A percentile compares a stretch with the other conserved stretches of the same genome.
Conservation (phyloP, 768 basidiomycete species). For the Suillus fuscotomentosus region DNA sequence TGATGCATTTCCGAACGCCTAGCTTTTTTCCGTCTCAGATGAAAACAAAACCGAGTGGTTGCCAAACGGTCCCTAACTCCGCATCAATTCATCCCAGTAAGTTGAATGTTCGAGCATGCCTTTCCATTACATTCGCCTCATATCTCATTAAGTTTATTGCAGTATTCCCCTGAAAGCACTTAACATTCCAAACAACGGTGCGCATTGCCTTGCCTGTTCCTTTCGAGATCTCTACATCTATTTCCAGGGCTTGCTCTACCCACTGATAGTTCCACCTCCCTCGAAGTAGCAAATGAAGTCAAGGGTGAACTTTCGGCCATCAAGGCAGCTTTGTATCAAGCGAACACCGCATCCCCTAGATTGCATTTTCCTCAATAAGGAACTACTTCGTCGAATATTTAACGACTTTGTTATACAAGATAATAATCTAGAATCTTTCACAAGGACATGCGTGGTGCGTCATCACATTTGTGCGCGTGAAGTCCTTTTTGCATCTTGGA, state of each 20-base stretch:
- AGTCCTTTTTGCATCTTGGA: not conserved
- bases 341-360: too few relatives aligned
- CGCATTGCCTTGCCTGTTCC: not conserved
- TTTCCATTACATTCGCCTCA: too few relatives aligned
- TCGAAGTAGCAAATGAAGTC: not conserved
- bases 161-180: not conserved
- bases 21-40: too few relatives aligned
- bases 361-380: too few relatives aligned
- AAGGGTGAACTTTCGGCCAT: not conserved
- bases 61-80: too few relatives aligned
- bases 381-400: not conserved
- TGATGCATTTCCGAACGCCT: too few relatives aligned
- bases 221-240: not conserved
- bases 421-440: not conserved
- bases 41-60: too few relatives aligned
- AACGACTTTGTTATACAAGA: not conserved
- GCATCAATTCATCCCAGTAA: too few relatives aligned
- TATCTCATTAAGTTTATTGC: too few relatives aligned
- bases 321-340: not conserved
- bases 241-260: too few relatives aligned
- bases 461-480: not conserved
- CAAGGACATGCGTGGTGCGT: not conserved
- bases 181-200: not conserved
- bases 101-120: too few relatives aligned
- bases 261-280: not conserved